phyloP scores from a whole-genome alignment of 148 eudicot genomes.

The Vaccinium darrowii region DNA sequence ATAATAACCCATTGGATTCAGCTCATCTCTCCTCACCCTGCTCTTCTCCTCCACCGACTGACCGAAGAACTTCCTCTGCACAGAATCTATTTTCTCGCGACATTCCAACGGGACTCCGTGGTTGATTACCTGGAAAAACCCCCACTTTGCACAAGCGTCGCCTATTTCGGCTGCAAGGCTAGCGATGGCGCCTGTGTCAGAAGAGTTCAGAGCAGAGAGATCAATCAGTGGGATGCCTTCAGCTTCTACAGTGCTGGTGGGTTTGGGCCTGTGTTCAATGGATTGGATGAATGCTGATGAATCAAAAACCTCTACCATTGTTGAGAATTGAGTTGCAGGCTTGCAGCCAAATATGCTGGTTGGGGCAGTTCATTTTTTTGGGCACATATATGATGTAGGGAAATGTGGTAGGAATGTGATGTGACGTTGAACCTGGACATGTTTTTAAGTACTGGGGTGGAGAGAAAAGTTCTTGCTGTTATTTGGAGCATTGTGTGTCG shows the following conservation, averaged over 20 bases:
- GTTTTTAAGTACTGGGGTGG: not conserved
- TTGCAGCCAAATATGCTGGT: not conserved
- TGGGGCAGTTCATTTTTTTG: not conserved
- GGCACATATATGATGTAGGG: not conserved
- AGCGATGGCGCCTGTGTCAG: not conserved
- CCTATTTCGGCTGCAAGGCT: conserved; percentile 32
- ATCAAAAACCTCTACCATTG: conserved; percentile 21
- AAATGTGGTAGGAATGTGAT: not conserved
- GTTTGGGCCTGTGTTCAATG: conserved; percentile 43
- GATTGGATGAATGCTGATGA: conserved; percentile 51
- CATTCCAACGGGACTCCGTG: conserved; percentile 42
- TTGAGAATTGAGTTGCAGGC: not conserved
- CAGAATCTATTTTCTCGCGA: conserved; percentile 22
- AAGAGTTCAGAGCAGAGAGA: conserved; percentile 29
- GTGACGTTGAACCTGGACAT: conserved; percentile 18
- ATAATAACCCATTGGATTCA: conserved; percentile 47
- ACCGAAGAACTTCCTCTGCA: conserved; percentile 35
- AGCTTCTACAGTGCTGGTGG: conserved; percentile 25
- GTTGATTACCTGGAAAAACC: conserved; percentile 56
- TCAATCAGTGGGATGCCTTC: conserved; percentile 51
- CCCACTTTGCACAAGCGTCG: conserved; percentile 48
- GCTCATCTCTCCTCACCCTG: conserved; percentile 41
- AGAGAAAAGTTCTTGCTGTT: not conserved
- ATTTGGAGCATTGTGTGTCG: not conserved
- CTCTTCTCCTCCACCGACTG: conserved; percentile 40